Conservation (phyloP, 441 rosid species). For the Jatropha multifida region DNA sequence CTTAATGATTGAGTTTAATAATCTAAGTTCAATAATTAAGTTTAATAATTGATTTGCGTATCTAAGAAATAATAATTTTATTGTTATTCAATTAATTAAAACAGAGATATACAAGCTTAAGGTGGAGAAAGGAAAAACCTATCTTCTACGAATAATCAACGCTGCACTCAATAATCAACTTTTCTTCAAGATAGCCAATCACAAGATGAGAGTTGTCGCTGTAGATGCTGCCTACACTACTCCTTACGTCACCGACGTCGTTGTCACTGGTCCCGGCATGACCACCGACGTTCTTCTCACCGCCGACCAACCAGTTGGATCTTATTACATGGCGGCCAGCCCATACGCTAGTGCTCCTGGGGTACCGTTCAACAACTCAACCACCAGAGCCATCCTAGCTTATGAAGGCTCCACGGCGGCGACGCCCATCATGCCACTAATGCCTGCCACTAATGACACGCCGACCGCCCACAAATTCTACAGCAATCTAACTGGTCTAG, state of each 20-base stretch:
- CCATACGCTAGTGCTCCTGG: constrained; percentile 50
- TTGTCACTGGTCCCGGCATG: constrained; percentile 74
- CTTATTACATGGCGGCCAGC: constrained; percentile 81
- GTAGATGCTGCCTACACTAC: constrained; percentile 69
- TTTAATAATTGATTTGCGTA: not conserved
- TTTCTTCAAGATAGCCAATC: constrained; percentile 86
- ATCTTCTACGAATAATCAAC: constrained; percentile 77
- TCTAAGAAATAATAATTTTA: not conserved
- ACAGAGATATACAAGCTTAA: constrained; percentile 56
- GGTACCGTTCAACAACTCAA: constrained; percentile 40
- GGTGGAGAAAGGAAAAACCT: constrained; percentile 62
- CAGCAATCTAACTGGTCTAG: constrained; percentile 45
- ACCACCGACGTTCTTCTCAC: constrained; percentile 67
- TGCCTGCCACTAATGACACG: constrained; percentile 65
- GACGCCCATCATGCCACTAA: constrained; percentile 55
- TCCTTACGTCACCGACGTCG: constrained; percentile 65
- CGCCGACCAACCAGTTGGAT: constrained; percentile 57
- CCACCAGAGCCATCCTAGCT: constrained; percentile 62
- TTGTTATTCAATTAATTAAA: not conserved
- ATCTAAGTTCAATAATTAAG: too few species aligned
- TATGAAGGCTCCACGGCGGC: constrained; percentile 36
- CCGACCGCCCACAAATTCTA: constrained; percentile 64
- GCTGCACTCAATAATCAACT: constrained; percentile 85
- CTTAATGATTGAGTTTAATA: not conserved
- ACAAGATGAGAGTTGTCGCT: constrained; percentile 70